A percentile compares a stretch with the other conserved stretches of the same genome.
Conservation (phyloP, 345 rosid genomes). For the Carallia brachiata region DNA sequence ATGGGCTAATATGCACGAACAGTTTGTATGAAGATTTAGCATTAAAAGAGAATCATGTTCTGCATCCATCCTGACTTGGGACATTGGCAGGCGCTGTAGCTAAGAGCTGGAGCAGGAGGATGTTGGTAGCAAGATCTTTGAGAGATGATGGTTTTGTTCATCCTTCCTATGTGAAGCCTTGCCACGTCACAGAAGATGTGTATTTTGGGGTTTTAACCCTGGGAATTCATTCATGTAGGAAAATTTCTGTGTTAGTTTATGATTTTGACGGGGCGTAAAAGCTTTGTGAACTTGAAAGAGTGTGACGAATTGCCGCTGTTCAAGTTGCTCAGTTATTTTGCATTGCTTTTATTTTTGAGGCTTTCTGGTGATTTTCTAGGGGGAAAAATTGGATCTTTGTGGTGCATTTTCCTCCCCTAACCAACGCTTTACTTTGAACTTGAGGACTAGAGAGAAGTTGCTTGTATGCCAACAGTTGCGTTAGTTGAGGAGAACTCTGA, state of each 20-base stretch:
- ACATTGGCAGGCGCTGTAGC: constrained; percentile 32
- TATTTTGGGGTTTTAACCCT: constrained; percentile 15
- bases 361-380: constrained; percentile 11
- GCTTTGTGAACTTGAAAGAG: constrained; percentile 18
- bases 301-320: constrained; percentile 23
- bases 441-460: too few species aligned
- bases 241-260: constrained; percentile 15
- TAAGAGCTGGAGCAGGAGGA: constrained; percentile 15
- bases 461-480: too few species aligned
- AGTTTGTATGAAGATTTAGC: too few species aligned
- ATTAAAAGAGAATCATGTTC: background rate
- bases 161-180: constrained; percentile 6
- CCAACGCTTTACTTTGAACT: too few species aligned
- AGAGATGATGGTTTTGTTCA: constrained; percentile 12
- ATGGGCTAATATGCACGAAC: too few species aligned
- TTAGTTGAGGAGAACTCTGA: too few species aligned
- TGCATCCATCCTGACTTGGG: background rate
- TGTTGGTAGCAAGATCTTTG: constrained; percentile 1
- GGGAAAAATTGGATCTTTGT: constrained; percentile 4
- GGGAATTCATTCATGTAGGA: constrained; percentile 12
- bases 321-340: constrained; percentile 13
- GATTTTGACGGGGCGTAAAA: constrained; percentile 6
- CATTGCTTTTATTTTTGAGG: constrained; percentile 7
- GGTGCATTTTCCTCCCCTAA: background rate
- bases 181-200: constrained; percentile 9